Conservation (phyloP, 2,329 filamentous ascomycete genomes). For the Diaporthe sp. region DNA sequence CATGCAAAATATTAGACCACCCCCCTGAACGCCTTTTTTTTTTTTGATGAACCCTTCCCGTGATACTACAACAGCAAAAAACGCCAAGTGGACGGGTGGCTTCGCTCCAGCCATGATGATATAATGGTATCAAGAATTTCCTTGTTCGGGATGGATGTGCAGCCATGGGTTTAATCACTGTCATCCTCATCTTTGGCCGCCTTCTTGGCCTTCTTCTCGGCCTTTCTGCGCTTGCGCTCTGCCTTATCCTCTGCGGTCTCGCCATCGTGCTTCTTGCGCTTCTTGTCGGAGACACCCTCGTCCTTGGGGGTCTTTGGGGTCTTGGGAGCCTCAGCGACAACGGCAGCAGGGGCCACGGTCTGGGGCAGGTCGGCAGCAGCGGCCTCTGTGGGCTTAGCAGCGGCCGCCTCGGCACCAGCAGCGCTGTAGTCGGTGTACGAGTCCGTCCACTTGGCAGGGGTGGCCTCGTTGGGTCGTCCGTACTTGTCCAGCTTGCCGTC, state of each 20-base stretch:
- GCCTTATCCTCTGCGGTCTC: conserved; percentile 76
- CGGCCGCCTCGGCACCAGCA: conserved; percentile 53
- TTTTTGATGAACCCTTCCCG: conserved; percentile 28
- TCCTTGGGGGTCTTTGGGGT: conserved; percentile 45
- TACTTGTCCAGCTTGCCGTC: conserved; percentile 99
- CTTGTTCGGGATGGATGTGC: conserved; percentile 9
- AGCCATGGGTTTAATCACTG: conserved; percentile 36
- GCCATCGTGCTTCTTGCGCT: conserved; percentile 83
- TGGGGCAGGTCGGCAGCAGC: conserved; percentile 53
- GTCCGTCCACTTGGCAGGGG: conserved; percentile 90
- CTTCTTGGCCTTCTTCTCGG: conserved; percentile 46
- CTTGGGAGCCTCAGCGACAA: conserved; percentile 46
- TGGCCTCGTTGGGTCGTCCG: conserved; percentile 90
- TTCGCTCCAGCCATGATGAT: conserved; percentile 31
- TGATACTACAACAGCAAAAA: conserved; percentile 28
- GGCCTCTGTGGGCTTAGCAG: conserved; percentile 52
- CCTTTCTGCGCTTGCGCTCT: conserved; percentile 46
- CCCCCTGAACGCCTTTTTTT: conserved; percentile 31
- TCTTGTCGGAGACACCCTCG: conserved; percentile 77
- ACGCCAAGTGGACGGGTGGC: conserved; percentile 29
- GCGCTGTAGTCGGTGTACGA: conserved; percentile 92
- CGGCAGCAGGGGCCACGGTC: conserved; percentile 46
- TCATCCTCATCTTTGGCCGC: conserved; percentile 37
- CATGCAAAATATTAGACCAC: conserved; percentile 10
- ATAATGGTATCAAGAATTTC: conserved; percentile 27